Evolutionary conservation across 257 asterid species (phyloP), one percentile per base, ranked within the genome.

Genomic region (Scutellaria barbata): DNA sequence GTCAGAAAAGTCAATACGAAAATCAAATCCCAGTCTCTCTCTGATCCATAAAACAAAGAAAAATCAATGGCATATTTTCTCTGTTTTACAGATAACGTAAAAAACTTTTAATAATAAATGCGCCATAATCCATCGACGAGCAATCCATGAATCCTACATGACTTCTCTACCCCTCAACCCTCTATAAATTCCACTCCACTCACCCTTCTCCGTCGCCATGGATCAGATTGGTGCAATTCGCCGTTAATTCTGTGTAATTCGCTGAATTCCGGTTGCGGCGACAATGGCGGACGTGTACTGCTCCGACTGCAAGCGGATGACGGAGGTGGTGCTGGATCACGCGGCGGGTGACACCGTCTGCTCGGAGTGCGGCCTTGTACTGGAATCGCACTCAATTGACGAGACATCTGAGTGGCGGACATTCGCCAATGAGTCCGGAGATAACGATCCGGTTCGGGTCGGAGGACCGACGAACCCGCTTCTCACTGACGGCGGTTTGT

Each of bases 361-460:
- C 68, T 84, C 89, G 30, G 90, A 86, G 74, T 88, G 91, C 78
- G 96, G 93, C 4, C 76, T 89, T 65, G 90, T 87, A 7, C 79
- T 87, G 77, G 91, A 85, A 74, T 83, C 91, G 7, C 92, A 85
- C 81, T 83, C 90, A 39, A 83, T 86, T 7, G 95, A 88, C 16
- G 90, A 83, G 74, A 85, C 88, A 39, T 85, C 88, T 14, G 96
- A 89, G 73, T 89, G 96, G 92, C 78, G 95, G 57, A 84, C 88
- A 6, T 88, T 88, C 71, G 88, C 92, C 9, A 76, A 88, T 25
- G 92, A 88, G 74, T 76, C 92, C 0, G 95, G 89, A 3, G 92
- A 85, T 52, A 83, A 73, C 72, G 92, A 85, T 74, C 89, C 92
- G 12, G 82, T 47, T 17, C 84, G 93, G 35, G 96, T 89, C 64